Evolutionary conservation across 2,329 filamentous ascomycete species (phyloP).

Genomic region (Colletotrichum spinosum): DNA sequence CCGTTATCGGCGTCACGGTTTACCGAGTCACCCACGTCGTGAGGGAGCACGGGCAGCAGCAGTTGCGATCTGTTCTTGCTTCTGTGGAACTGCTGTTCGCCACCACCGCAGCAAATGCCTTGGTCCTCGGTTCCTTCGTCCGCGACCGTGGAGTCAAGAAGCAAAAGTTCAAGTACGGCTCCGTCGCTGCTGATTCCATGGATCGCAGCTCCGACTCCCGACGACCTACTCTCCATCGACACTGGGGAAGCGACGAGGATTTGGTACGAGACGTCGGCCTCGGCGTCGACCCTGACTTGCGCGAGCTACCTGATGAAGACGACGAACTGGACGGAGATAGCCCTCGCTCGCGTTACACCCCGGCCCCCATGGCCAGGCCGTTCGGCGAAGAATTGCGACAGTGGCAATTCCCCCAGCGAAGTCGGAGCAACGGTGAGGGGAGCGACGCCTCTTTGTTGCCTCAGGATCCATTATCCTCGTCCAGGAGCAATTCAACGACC

Average conservation of each 20-base stretch:
- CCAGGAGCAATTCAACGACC: slow-evolving; percentile 53
- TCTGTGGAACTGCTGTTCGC: slow-evolving; percentile 93
- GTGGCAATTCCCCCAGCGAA: slow-evolving; percentile 61
- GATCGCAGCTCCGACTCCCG: slow-evolving; percentile 57
- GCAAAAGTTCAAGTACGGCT: slow-evolving; percentile 78
- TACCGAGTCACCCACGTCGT: slow-evolving; percentile 88
- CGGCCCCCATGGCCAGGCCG: slow-evolving; percentile 49
- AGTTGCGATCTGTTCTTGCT: slow-evolving; percentile 88
- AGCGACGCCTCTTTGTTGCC: slow-evolving; percentile 59
- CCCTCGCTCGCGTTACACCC: slow-evolving; percentile 47
- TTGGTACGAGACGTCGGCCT: slow-evolving; percentile 85
- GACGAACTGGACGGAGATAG: slow-evolving; percentile 36
- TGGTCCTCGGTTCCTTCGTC: slow-evolving; percentile 93
- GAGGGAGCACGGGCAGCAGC: slow-evolving; percentile 76
- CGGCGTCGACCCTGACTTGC: slow-evolving; percentile 67
- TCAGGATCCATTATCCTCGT: slow-evolving; percentile 49
- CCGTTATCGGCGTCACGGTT: slow-evolving; percentile 82
- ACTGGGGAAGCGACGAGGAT: slow-evolving; percentile 93
- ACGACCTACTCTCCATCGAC: slow-evolving; percentile 67
- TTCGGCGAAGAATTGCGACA: slow-evolving; percentile 52
- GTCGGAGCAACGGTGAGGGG: slow-evolving; percentile 51
- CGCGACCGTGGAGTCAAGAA: slow-evolving; percentile 93
- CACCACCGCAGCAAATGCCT: slow-evolving; percentile 85
- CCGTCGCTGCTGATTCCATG: slow-evolving; percentile 71
- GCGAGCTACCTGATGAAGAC: slow-evolving; percentile 47